These are phyloP conservation scores for Irineochytrium annulatum DNA, from an alignment of 192 early-diverging fungal species.

Conservation along the genomic window DNA sequence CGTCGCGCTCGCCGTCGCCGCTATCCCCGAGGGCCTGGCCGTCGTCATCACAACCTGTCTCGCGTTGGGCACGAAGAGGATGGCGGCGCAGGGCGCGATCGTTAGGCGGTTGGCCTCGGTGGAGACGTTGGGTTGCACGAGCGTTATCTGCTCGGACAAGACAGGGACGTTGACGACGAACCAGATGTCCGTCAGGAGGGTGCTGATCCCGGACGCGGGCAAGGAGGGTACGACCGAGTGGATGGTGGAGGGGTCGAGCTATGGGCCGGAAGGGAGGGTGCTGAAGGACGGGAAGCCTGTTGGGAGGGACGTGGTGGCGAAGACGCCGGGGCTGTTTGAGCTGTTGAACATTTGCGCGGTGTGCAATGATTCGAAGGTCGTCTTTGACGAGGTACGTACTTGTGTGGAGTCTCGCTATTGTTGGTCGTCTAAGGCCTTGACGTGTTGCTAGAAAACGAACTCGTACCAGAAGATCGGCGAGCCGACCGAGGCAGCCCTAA, in stretches of 20 bases:
- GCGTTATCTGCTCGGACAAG: slow-evolving; percentile 99
- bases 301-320: slow-evolving; percentile 38
- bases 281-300: slow-evolving; percentile 43
- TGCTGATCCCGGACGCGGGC: slow-evolving; percentile 7
- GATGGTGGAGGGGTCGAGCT: slow-evolving; percentile 78
- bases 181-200: slow-evolving; percentile 73
- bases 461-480: slow-evolving; percentile 82
- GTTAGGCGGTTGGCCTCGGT: slow-evolving; percentile 88
- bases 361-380: slow-evolving; percentile 87
- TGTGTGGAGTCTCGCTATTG: not conserved
- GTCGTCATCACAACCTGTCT: slow-evolving; percentile 98
- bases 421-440: slow-evolving; percentile 5
- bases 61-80: slow-evolving; percentile 94
- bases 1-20: slow-evolving; percentile 95
- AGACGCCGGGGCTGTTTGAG: slow-evolving; percentile 61
- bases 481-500: slow-evolving; percentile 97
- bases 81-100: slow-evolving; percentile 95
- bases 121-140: slow-evolving; percentile 96
- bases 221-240: slow-evolving; percentile 49
- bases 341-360: slow-evolving; percentile 78
- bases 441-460: slow-evolving; percentile 38
- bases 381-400: slow-evolving; percentile 66
- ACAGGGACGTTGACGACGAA: slow-evolving; percentile 98
- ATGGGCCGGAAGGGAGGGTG: slow-evolving; percentile 77
- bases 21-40: slow-evolving; percentile 98